Evolutionary conservation across 2,329 filamentous ascomycete species (phyloP), one percentile per base, ranked within the genome.

Genomic region (Penicillium expansum): DNA sequence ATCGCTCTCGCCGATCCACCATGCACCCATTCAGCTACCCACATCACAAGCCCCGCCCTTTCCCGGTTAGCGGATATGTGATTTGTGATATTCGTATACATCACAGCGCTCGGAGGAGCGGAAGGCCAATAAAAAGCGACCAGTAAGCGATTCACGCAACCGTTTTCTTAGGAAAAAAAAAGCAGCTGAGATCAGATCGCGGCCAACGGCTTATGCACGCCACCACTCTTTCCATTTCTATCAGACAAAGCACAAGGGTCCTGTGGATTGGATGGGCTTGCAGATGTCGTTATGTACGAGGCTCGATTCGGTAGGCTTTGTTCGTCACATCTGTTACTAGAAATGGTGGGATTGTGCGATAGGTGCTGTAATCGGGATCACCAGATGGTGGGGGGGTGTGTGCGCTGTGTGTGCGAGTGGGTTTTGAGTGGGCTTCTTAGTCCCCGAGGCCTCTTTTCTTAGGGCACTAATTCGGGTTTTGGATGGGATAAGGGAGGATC

Each of bases 161-260:
- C 39, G 49, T 52, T 52, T 43, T 27, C 4, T 14, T n/a, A 37
- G 33, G 30, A 35, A 20, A 51, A 42, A 6, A 42, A 47, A 22
- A n/a, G 13, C 8, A 42, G 18, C 20, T 50, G 52, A 44, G 45
- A 50, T 51, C 53, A 52, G 53, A 55, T 43, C 47, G 16, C 27
- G 16, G 22, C 22, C 39, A 55, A 55, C 52, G 53, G 53, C 53
- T 44, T 44, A 51, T 55, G 47, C 53, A 45, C 24, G 53, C 53
- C 53, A 55, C 51, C 22, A 45, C 5, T 8, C 14, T 35, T 22
- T 22, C 20, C 20, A 44, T 47, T 33, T 13, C 24, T 1, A 24
- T 33, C 2, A 13, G 13, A 32, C 43, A 45, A 32, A n/a, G 20
- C 14, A 33, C 44, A 33, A 24, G 5, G 30, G n/a, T 24, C 30